Percentiles rank a stretch among this genome's conserved stretches.
Conservation (phyloP, 345 rosid species). For the Euclidium syriacum region DNA sequence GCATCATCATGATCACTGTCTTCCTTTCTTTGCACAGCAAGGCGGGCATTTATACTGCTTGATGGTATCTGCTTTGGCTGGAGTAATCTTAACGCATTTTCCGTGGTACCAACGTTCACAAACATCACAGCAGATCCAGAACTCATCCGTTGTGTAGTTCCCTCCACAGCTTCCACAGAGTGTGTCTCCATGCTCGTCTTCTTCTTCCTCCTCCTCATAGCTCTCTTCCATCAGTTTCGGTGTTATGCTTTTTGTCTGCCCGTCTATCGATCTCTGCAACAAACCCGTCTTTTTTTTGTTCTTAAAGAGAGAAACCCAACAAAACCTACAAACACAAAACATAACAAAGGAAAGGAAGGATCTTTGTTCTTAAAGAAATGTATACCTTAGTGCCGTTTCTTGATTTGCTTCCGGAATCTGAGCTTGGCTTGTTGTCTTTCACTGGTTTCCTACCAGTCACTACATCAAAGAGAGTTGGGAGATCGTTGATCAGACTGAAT, state of each 20-base stretch:
- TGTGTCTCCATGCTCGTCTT: slow-evolving; percentile 73
- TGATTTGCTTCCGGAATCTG: slow-evolving; percentile 80
- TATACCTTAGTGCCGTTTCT: slow-evolving; percentile 59
- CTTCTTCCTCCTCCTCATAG: slow-evolving; percentile 56
- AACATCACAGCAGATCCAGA: slow-evolving; percentile 79
- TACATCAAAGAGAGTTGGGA: slow-evolving; percentile 91
- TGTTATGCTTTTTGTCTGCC: slow-evolving; percentile 46
- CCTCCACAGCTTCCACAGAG: slow-evolving; percentile 76
- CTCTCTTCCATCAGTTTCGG: slow-evolving; percentile 48
- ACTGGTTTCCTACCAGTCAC: slow-evolving; percentile 82
- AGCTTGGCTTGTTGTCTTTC: slow-evolving; percentile 83
- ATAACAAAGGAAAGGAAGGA: not conserved
- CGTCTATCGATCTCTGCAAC: slow-evolving; percentile 60
- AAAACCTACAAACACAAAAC: not conserved
- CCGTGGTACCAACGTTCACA: slow-evolving; percentile 91
- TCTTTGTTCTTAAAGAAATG: not conserved
- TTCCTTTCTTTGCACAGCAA: slow-evolving; percentile 73
- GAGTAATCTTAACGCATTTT: slow-evolving; percentile 81
- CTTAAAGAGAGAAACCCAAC: not conserved
- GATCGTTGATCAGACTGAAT: slow-evolving; percentile 84
- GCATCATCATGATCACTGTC: slow-evolving; percentile 33
- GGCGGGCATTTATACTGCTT: slow-evolving; percentile 86
- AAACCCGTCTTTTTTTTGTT: not conserved
- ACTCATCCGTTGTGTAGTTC: slow-evolving; percentile 68
- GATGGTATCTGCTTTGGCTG: slow-evolving; percentile 73